Evolutionary conservation across 306 rosid species (phyloP), one percentile per base, ranked within the genome.

Genomic region (Glycine latifolia): DNA sequence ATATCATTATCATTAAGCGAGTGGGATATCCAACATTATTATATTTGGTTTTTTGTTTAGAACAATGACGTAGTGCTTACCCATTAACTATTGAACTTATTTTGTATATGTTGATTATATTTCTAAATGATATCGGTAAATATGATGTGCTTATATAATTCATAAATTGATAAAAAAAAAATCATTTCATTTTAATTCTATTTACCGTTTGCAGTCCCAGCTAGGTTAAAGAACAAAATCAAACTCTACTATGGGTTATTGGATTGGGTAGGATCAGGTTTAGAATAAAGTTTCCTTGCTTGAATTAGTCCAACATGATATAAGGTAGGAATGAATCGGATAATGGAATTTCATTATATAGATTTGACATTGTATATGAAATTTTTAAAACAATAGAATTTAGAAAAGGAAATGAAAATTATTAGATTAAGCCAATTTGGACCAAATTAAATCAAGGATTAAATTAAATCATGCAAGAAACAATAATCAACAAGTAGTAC

Each of bases 291-390:
- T 20, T 69, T 26, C 4, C 9, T 5, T 9, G 72, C 13, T 46
- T 69, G 76, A 68, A 62, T 43, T 52, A 53, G 44, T 15, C 71
- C 52, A 47, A 49, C 77, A 47, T 41, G 6, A 43, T 48, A 48
- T 59, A 59, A 49, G 9, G 73, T 80, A 60, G 61, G 55, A 20
- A 65, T 71, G 63, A 56, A 79, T 4, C 47, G 31, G 44, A 78
- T 17, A 10, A 16, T 10, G 15, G 39, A 16, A 43, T 67, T 67
- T 67, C 35, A 49, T 59, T 43, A 16, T 14, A 56, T 14, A 74
- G 48, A 56, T 35, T 54, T 7, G 47, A 63, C 17, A 0, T 33
- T 49, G n/a, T n/a, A 49, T 63, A 48, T 61, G 1, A n/a, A 48
- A 44, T 13, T 37, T 43, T 59, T 11, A 59, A 75, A 75, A 61